Evolutionary conservation across 495 filamentous ascomycete genomes (phyloP).

Genomic region (Daldinia concentrica): DNA sequence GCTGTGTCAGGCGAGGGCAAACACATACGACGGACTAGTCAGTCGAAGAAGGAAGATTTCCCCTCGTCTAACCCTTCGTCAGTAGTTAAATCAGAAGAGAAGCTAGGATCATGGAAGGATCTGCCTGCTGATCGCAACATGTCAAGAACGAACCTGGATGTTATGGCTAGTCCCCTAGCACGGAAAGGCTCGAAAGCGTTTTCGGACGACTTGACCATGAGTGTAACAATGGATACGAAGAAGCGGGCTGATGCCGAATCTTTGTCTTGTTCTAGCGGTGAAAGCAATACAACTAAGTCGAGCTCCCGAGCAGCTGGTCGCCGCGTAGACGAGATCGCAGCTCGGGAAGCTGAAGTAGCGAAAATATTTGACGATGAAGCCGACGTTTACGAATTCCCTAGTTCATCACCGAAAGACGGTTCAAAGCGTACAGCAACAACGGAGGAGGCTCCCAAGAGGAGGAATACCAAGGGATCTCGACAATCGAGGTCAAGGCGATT

Average conservation of each 20-base stretch:
- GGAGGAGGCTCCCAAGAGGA: slow-evolving; percentile 29
- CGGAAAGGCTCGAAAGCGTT: slow-evolving; percentile 30
- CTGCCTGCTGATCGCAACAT: slow-evolving; percentile 11
- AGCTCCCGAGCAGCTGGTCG: slow-evolving; percentile 24
- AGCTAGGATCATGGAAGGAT: slow-evolving; percentile 34
- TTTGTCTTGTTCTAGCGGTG: slow-evolving; percentile 9
- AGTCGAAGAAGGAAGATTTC: slow-evolving; percentile 45
- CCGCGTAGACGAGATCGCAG: slow-evolving; percentile 43
- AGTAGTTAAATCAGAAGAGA: slow-evolving; percentile 39
- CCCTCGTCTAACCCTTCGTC: slow-evolving; percentile 38
- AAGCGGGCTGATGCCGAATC: slow-evolving; percentile 40
- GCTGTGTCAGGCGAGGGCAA: slow-evolving; percentile 69
- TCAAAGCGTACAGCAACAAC: slow-evolving; percentile 18
- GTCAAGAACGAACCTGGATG: slow-evolving; percentile 22
- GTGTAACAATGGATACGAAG: slow-evolving; percentile 46
- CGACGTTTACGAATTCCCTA: slow-evolving; percentile 50
- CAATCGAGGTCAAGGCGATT: slow-evolving; percentile 42
- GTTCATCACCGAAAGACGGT: slow-evolving; percentile 40
- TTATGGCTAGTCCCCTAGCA: slow-evolving; percentile 43
- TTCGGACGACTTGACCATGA: slow-evolving; percentile 41
- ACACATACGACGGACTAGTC: slow-evolving; percentile 49
- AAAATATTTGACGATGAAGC: slow-evolving; percentile 28
- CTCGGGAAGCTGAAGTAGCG: slow-evolving; percentile 40
- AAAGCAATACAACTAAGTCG: slow-evolving; percentile 7
- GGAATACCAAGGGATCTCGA: slow-evolving; percentile 25